Evolutionary conservation across 2,329 filamentous ascomycete genomes (phyloP), one percentile per base, ranked within the genome.

Genomic region (Aureobasidium zeae): DNA sequence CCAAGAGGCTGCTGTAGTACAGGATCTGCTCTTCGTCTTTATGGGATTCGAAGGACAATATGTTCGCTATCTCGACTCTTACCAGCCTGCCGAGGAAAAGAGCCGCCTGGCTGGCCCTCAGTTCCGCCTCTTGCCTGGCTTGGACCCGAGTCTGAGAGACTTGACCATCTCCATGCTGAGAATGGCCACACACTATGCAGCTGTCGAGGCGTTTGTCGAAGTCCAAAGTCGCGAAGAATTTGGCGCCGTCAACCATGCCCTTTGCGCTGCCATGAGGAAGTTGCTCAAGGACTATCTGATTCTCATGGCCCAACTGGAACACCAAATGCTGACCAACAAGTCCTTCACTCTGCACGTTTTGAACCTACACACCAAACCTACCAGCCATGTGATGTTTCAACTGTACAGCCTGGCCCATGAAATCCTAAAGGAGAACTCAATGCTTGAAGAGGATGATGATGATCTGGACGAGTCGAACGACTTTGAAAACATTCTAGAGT

Each of bases 41-140:
- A 95, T 98, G 88, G 91, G 91, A 17, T 94, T 87, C 51, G 91
- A 98, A 64, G 91, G 91, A n/a, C 87, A 94, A 61, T 96, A 96
- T 59, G 84, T 98, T 49, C 83, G 86, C 44, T 96, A 86, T 59
- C 76, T 75, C 47, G 83, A 86, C 52, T 75, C 76, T 7, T 96
- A 94, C 60, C 81, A 94, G 53, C 86, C 88, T 0, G 68, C 74
- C 3, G 79, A 86, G 39, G 91, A 98, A 65, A 86, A 89, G 55
- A 86, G 93, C 56, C 79, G 88, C 11, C 69, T 98, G 37, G 74
- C 81, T 5, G 91, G 91, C 0, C 91, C 91, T 1, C 68, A 72
- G 8, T 96, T 87, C 64, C 79, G 79, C 50, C 79, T 95, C 49
- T 68, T 85, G 5, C 74, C 83, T 1, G 89, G 89, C 1, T 72